phyloP scores from a whole-genome alignment of 352 stramenopile species.

The Globisporangium lucens region DNA sequence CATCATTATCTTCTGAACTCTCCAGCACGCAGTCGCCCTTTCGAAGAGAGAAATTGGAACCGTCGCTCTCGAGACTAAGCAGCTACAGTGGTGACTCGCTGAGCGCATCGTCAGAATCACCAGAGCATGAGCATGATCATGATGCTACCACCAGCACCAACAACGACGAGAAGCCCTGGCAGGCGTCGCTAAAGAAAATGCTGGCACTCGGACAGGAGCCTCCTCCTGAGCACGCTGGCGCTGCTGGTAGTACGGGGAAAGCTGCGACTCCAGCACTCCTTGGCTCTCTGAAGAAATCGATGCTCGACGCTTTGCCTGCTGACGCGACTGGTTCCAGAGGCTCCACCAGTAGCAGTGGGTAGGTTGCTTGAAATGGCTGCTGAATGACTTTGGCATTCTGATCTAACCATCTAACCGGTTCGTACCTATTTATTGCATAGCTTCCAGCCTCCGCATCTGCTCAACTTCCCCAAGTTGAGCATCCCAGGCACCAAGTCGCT shows the following conservation, averaged over 20 bases:
- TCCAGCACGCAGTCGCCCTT: neutral
- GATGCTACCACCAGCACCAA: neutral
- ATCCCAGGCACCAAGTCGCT: conserved; percentile 49
- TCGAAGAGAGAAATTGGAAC: neutral
- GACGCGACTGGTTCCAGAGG: neutral
- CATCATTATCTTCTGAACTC: neutral
- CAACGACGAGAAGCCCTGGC: conserved; percentile 38
- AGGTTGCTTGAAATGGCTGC: neutral
- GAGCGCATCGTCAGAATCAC: neutral
- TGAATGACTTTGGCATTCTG: neutral
- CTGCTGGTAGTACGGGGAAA: neutral
- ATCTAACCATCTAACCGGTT: neutral
- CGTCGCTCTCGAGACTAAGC: neutral
- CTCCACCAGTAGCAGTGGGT: neutral
- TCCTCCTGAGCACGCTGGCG: neutral
- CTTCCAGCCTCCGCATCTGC: conserved; percentile 19
- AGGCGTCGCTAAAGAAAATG: conserved; percentile 55
- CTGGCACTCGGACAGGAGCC: conserved; percentile 36
- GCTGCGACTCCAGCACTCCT: neutral
- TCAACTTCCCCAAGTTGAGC: conserved; percentile 50
- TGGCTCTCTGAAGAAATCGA: neutral
- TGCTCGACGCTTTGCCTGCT: conserved; percentile 3
- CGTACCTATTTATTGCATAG: neutral
- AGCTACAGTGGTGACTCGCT: neutral
- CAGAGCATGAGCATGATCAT: neutral